Base-by-base conservation (phyloP, 331 rosid genomes). In the Rhamnella rubrinervis region DNA sequence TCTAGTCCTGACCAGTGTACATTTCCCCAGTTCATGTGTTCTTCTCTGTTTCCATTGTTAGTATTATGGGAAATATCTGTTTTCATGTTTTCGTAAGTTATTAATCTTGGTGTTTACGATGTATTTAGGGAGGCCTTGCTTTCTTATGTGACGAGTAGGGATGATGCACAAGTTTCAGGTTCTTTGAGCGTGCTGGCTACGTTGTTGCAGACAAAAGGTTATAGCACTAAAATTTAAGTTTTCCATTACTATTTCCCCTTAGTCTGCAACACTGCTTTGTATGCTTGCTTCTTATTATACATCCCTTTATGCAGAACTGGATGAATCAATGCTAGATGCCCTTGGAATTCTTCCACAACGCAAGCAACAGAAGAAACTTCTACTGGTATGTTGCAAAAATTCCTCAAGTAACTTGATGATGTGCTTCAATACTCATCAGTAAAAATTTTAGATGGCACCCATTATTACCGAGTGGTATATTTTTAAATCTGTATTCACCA, bases 321-420 rank as follows among this genome's bases (percentile, higher is more conserved):
- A 92, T 40, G 97, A 92, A 67, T 81, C 92, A 72, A 86, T 85
- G 92, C 86, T 86, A 56, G 96, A 92, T 68, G 90, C 85, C 51
- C 89, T 92, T 63, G 97, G 96, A 71, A 89, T 92, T 67, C 97
- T 92, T 79, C 97, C 97, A 20, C 96, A 85, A 69, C 92, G 97
- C 56, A 85, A 87, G 76, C 86, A 92, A 44, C 95, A 92, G 57
- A 92, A 92, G 82, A 89, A 87, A 75, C 85, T 85, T 51, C 66
- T 92, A 67, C 79, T 92, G 96, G 97, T 92, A 84, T 78, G 74
- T 26, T 37, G 55, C 56, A 55, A 70, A 28, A 62, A 47, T 68
- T 55, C 20, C 6, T 71, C 39, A 51, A 55, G 50, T 21, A 38
- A 31, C 14, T 53, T 68, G 21, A 3, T 10, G 39, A 11, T 52